A percentile compares a stretch with the other conserved stretches of the same genome.
Conservation (phyloP, 129 eudicot species). For the Scalesia atractyloides region DNA sequence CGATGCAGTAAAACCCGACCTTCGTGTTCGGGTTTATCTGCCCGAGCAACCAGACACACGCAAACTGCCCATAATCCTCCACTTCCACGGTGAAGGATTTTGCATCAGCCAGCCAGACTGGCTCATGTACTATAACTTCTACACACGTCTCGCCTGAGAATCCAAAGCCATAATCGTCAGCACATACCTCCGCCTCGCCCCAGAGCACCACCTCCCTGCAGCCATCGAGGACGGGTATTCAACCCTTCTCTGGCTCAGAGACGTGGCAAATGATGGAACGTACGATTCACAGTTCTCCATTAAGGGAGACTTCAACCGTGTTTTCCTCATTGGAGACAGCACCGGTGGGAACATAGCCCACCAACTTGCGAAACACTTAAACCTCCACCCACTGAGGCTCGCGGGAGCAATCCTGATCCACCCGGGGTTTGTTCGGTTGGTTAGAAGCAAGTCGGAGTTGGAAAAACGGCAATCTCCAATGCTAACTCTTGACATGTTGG, state of each 20-base stretch:
- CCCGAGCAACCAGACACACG: slow-evolving; percentile 37
- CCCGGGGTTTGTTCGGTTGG: slow-evolving; percentile 64
- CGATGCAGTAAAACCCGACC: slow-evolving; percentile 22
- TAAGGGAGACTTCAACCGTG: slow-evolving; percentile 58
- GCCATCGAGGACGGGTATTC: slow-evolving; percentile 57
- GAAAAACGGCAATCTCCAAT: slow-evolving; percentile 70
- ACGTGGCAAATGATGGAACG: slow-evolving; percentile 38
- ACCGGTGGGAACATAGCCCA: slow-evolving; percentile 79
- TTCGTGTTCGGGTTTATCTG: slow-evolving; percentile 52
- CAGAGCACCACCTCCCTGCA: slow-evolving; percentile 88
- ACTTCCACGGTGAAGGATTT: slow-evolving; percentile 82
- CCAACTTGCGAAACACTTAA: slow-evolving; percentile 49
- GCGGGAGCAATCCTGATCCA: slow-evolving; percentile 74
- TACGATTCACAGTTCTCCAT: slow-evolving; percentile 42
- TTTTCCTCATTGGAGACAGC: slow-evolving; percentile 79
- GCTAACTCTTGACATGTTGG: slow-evolving; percentile 73
- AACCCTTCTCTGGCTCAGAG: slow-evolving; percentile 62
- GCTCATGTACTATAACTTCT: slow-evolving; percentile 67
- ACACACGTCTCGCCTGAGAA: slow-evolving; percentile 51
- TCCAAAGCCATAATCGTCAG: slow-evolving; percentile 47
- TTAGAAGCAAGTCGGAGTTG: slow-evolving; percentile 66
- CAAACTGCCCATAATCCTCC: slow-evolving; percentile 62
- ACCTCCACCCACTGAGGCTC: slow-evolving; percentile 41
- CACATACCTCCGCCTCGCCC: slow-evolving; percentile 64
- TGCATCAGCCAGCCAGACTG: slow-evolving; percentile 66